A percentile compares a stretch with the other conserved stretches of the same genome.
phyloP scores from a whole-genome alignment of 2,329 filamentous ascomycete species.

The Lecanicillium sp. region DNA sequence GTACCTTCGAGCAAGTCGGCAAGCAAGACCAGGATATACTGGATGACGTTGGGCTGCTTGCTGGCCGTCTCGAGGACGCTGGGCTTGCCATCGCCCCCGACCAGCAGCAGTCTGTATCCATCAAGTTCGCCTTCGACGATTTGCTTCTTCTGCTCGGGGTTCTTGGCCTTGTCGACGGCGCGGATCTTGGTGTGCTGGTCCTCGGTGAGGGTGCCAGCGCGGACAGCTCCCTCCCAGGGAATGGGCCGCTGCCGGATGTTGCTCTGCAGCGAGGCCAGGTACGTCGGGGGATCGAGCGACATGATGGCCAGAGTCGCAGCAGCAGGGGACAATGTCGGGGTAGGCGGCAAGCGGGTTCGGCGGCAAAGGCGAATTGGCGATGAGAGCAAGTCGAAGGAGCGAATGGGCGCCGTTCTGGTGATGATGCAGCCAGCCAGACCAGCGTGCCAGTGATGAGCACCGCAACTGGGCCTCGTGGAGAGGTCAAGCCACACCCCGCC shows the following conservation, averaged over 20 bases:
- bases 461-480: neutral
- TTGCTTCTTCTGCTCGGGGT: constrained; percentile 72
- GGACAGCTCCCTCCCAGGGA: constrained; percentile 93
- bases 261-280: constrained; percentile 79
- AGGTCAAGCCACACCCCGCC: constrained; percentile 6
- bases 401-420: constrained; percentile 13
- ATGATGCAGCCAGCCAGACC: constrained; percentile 20
- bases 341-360: constrained; percentile 1
- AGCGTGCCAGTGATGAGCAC: neutral
- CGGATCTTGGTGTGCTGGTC: constrained; percentile 93
- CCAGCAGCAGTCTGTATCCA: constrained; percentile 73
- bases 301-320: constrained; percentile 41
- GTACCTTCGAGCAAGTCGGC: constrained; percentile 81
- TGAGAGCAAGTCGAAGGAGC: constrained; percentile 5
- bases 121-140: constrained; percentile 72
- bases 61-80: constrained; percentile 77
- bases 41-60: constrained; percentile 82
- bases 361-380: constrained; percentile 7
- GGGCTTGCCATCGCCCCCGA: constrained; percentile 62
- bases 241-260: constrained; percentile 95
- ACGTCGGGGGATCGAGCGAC: constrained; percentile 88
- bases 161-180: constrained; percentile 91
- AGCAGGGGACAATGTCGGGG: constrained; percentile 11
- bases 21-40: constrained; percentile 87
- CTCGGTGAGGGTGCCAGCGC: constrained; percentile 88